Evolutionary conservation across 495 filamentous ascomycete species (phyloP).

Genomic region (Entonaema liquescens): DNA sequence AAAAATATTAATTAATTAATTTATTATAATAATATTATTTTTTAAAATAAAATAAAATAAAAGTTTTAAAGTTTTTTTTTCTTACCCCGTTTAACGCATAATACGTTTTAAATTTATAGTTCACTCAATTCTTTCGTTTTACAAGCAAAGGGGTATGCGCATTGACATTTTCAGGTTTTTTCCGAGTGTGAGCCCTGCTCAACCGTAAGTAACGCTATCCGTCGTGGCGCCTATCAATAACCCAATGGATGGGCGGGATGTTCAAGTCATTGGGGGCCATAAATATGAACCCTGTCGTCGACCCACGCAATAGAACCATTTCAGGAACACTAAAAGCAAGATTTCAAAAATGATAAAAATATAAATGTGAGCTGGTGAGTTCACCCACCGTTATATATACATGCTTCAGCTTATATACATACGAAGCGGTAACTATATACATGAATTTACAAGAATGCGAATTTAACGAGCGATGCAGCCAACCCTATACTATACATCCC

Average conservation of each 20-base stretch:
- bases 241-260: background rate
- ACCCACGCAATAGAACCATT: background rate
- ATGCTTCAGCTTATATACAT: constrained; percentile 17
- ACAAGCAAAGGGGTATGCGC: too few relatives aligned
- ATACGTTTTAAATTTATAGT: too few relatives aligned
- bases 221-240: background rate
- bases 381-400: constrained; percentile 22
- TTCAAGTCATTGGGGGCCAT: background rate
- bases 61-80: too few relatives aligned
- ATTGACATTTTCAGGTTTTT: too few relatives aligned
- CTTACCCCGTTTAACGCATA: too few relatives aligned
- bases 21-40: too few relatives aligned
- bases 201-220: background rate
- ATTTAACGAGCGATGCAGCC: background rate
- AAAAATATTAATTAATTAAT: too few relatives aligned
- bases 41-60: too few relatives aligned
- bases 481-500: background rate
- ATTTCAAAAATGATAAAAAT: background rate
- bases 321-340: background rate
- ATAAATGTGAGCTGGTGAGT: constrained; percentile 16
- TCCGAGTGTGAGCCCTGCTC: too few relatives aligned
- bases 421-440: constrained; percentile 30
- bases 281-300: background rate
- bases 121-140: too few relatives aligned
- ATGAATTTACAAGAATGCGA: constrained; percentile 12